Conservation (phyloP, 2,329 filamentous ascomycete genomes). For the Ilyonectria robusta region DNA sequence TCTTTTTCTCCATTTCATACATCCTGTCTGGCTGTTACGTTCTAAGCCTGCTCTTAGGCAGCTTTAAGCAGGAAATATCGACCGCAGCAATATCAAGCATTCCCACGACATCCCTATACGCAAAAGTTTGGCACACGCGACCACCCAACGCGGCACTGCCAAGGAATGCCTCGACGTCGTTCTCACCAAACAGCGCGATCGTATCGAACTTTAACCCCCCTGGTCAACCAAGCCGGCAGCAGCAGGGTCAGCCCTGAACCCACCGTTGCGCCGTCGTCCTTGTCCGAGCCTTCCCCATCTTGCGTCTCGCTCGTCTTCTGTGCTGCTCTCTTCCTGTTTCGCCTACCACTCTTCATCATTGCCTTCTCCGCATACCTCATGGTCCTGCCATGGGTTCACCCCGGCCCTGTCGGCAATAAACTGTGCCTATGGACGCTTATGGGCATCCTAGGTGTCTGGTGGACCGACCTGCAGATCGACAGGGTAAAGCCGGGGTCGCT, state of each 20-base stretch:
- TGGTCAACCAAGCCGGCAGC: slow-evolving; percentile 2
- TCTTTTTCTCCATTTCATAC: no score
- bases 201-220: slow-evolving; percentile 7
- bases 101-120: slow-evolving; percentile 2
- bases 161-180: slow-evolving; percentile 3
- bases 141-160: neutral
- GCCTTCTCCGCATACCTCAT: slow-evolving; percentile 4
- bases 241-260: slow-evolving; percentile 1
- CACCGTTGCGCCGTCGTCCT: neutral
- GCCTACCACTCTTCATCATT: slow-evolving; percentile 6
- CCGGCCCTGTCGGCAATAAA: slow-evolving; percentile 3
- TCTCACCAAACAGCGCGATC: slow-evolving; percentile 3
- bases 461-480: slow-evolving; percentile 6
- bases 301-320: slow-evolving; percentile 1
- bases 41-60: no score
- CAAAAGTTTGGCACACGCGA: slow-evolving; percentile 2
- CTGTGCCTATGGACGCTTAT: slow-evolving; percentile 10
- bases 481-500: slow-evolving; percentile 3
- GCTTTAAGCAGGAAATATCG: slow-evolving; percentile 2
- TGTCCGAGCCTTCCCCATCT: slow-evolving; percentile 3
- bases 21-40: no score
- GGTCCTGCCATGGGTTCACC: slow-evolving; percentile 2
- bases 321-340: slow-evolving; percentile 6
- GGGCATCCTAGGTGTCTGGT: slow-evolving; percentile 8
- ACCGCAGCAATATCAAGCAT: slow-evolving; percentile 7